A percentile compares a stretch with the other conserved stretches of the same genome.
Conservation (phyloP, 352 stramenopile species). For the Pythium aquatile region DNA sequence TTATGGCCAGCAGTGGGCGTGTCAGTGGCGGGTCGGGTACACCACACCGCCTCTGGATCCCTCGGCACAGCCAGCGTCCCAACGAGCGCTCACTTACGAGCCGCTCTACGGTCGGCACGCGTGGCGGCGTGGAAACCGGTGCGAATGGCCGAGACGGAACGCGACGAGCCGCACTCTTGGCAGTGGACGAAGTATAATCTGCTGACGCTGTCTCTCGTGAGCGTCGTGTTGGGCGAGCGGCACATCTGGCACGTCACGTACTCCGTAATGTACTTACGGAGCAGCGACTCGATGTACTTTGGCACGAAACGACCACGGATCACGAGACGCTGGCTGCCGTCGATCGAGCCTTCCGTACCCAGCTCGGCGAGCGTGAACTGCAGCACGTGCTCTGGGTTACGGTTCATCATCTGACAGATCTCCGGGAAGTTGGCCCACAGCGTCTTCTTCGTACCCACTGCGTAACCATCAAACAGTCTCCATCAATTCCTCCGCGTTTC, state of each 20-base stretch:
- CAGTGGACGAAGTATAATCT: slow-evolving; percentile 99
- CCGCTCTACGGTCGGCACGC: slow-evolving; percentile 80
- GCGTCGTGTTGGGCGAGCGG: slow-evolving; percentile 96
- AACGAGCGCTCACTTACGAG: slow-evolving; percentile 63
- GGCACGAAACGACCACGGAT: slow-evolving; percentile 97
- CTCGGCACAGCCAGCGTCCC: not conserved
- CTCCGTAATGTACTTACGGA: slow-evolving; percentile 99
- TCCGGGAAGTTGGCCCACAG: slow-evolving; percentile 99
- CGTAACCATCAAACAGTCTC: slow-evolving; percentile 2
- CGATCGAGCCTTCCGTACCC: slow-evolving; percentile 98
- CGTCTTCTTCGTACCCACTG: slow-evolving; percentile 96
- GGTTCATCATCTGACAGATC: slow-evolving; percentile 98
- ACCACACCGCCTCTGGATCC: slow-evolving; percentile 4
- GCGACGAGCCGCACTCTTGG: slow-evolving; percentile 95
- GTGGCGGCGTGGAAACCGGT: slow-evolving; percentile 97
- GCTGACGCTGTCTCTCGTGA: slow-evolving; percentile 95
- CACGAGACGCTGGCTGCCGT: slow-evolving; percentile 98
- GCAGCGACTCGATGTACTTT: slow-evolving; percentile 99
- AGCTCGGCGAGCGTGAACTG: slow-evolving; percentile 99
- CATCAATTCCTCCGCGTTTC: slow-evolving; percentile 6
- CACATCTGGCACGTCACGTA: slow-evolving; percentile 99
- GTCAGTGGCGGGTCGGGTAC: not conserved
- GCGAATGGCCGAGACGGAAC: slow-evolving; percentile 96
- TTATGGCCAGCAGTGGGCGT: not conserved
- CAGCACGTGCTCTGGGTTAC: slow-evolving; percentile 98